Base-by-base conservation (phyloP, 192 early-diverging fungal species). In the Umbelopsis isabellina region DNA sequence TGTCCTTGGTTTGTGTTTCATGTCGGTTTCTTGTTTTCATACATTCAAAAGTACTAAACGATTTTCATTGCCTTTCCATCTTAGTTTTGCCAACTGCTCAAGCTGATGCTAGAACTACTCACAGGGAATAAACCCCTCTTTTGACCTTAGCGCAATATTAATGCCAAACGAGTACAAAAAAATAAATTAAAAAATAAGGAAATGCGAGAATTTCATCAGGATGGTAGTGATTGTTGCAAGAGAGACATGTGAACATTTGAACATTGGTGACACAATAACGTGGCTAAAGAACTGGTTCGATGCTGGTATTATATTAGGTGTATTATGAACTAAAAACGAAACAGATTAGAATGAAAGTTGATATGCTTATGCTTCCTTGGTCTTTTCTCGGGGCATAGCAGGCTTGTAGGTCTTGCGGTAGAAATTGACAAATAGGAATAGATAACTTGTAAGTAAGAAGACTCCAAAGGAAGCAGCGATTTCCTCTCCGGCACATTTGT, bases 391-490 rank as follows among this genome's bases (percentile, higher is more conserved):
- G 15, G 55, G 55, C 55, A 61, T 61, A 18, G 21, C 18, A 35
- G 55, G 55, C 55, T 61, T 61, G 83, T 94, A 94, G 21, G 91
- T 94, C 75, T 90, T 84, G 78, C 86, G 82, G 76, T 92, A 95
- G 82, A 95, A 95, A 79, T 92, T 88, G 83, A 95, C 90, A 75
- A 95, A 95, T 22, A 95, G 81, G 52, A 91, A 75, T 66, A 95
- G 84, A 84, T 95, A 95, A 67, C 85, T 88, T 37, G 89, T 88
- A 27, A 95, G 83, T 65, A 95, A 78, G 51, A 76, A 82, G 66
- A 88, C 89, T 53, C 92, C 93, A 85, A 94, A 89, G 72, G 91
- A 70, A 7, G 93, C 93, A 69, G 92, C 90, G 68, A 80, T 76
- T 58, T 90, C 88, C 37, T 84, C 88, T 44, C 93, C 93, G 10